Conservation (phyloP, 164 flowering plant species). For the Liquidambar formosana region DNA sequence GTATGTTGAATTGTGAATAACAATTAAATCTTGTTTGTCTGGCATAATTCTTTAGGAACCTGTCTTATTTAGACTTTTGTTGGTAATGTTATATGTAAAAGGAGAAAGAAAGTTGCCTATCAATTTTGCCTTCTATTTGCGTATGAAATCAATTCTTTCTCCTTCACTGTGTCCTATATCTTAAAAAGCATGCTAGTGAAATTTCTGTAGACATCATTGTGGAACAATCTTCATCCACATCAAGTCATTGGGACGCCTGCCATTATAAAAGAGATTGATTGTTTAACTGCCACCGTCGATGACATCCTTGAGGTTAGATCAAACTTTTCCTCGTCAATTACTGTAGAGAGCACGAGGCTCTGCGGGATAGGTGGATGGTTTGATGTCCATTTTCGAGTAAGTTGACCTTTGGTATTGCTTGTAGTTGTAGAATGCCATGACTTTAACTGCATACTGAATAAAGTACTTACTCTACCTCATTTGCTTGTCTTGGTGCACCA, state of each 20-base stretch:
- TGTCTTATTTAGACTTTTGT: background rate
- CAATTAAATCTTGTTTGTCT: background rate
- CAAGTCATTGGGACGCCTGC: conserved; percentile 88
- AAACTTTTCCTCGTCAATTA: conserved; percentile 49
- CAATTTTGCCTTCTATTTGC: background rate
- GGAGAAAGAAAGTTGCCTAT: background rate
- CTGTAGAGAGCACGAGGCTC: conserved; percentile 46
- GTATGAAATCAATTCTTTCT: background rate
- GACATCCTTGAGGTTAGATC: conserved; percentile 62
- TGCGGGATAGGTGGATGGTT: conserved; percentile 96
- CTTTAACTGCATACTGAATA: background rate
- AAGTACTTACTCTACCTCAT: background rate
- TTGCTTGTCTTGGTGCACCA: conserved; percentile 27
- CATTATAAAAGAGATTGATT: conserved; percentile 77
- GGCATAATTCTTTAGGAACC: background rate
- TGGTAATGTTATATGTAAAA: background rate
- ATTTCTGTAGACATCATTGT: conserved; percentile 76
- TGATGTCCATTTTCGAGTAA: conserved; percentile 95
- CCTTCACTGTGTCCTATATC: background rate
- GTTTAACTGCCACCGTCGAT: conserved; percentile 66
- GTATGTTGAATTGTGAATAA: background rate
- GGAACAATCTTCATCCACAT: conserved; percentile 93
- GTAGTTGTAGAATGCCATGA: background rate
- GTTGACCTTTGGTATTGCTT: conserved; percentile 14
- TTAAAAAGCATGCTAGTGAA: background rate